These are phyloP conservation scores for Euphorbia schlechtendalii DNA, from an alignment of 441 rosid genomes.

Conservation along the genomic window DNA sequence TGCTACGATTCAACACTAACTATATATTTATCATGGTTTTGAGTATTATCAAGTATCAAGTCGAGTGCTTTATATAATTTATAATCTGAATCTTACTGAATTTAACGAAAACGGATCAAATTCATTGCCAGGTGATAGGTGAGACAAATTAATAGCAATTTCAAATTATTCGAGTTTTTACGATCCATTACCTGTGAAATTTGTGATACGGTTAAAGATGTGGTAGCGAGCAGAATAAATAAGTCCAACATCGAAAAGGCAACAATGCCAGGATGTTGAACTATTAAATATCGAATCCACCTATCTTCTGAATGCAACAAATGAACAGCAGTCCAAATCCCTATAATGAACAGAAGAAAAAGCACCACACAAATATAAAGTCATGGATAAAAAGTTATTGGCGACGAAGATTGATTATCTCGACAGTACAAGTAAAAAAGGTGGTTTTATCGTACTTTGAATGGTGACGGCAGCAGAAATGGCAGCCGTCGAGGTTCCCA, in stretches of 20 bases:
- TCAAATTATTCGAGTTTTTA: background rate
- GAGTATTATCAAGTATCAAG: background rate
- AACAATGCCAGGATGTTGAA: constrained; percentile 54
- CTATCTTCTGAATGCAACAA: constrained; percentile 32
- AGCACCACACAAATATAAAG: background rate
- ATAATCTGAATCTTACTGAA: background rate
- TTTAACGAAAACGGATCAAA: background rate
- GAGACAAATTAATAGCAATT: background rate
- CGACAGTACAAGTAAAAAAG: background rate
- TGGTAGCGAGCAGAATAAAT: constrained; percentile 44
- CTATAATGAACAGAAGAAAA: constrained; percentile 31
- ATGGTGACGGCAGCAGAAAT: constrained; percentile 43
- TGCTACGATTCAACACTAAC: background rate
- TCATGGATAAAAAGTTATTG: background rate
- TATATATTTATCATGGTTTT: background rate
- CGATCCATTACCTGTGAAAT: constrained; percentile 57
- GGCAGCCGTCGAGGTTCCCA: constrained; percentile 53
- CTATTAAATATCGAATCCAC: constrained; percentile 48
- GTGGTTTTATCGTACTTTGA: constrained; percentile 48
- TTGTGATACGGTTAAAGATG: constrained; percentile 55
- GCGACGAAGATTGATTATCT: background rate
- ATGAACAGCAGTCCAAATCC: constrained; percentile 48
- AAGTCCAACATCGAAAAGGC: constrained; percentile 59
- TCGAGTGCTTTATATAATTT: background rate
- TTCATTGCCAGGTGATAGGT: background rate